A percentile compares a stretch with the other conserved stretches of the same genome.
These are phyloP conservation scores for Diplodia scrobiculata DNA, from an alignment of 2,329 filamentous ascomycete genomes.

Conservation along the genomic window DNA sequence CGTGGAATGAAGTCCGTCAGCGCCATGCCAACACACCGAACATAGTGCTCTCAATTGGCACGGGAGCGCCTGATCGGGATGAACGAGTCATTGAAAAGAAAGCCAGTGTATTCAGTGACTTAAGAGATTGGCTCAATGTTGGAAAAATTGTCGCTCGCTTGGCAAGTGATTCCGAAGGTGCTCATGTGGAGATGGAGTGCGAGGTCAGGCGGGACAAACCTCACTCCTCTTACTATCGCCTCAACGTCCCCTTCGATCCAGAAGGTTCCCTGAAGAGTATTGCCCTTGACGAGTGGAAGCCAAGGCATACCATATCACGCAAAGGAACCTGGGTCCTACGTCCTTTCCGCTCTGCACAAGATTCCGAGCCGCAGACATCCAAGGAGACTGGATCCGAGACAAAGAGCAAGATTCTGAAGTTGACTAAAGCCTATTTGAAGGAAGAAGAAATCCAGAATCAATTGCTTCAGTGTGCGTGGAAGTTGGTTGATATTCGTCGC, in stretches of 20 bases:
- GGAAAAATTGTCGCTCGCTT: too few species aligned
- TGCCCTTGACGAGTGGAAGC: neutral
- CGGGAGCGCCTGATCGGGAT: constrained; percentile 9
- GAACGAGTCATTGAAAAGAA: neutral
- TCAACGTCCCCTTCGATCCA: neutral
- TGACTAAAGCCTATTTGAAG: neutral
- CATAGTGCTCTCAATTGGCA: constrained; percentile 32
- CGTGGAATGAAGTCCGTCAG: constrained; percentile 31
- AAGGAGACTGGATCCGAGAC: neutral
- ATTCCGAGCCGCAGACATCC: too few species aligned
- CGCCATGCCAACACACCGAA: constrained; percentile 30
- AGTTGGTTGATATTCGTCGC: neutral
- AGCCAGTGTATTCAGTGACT: neutral
- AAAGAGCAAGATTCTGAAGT: neutral
- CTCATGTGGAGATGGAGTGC: neutral
- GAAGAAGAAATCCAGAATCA: neutral
- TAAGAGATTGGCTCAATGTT: too few species aligned
- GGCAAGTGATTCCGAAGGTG: neutral
- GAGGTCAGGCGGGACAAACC: neutral
- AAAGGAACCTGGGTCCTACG: too few species aligned
- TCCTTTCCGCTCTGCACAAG: too few species aligned
- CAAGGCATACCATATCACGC: neutral
- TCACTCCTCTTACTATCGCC: neutral
- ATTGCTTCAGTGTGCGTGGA: neutral
- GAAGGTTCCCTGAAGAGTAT: too few species aligned